Base-by-base conservation (phyloP, 2,329 filamentous ascomycete species). In the Trichoderma hamatum region DNA sequence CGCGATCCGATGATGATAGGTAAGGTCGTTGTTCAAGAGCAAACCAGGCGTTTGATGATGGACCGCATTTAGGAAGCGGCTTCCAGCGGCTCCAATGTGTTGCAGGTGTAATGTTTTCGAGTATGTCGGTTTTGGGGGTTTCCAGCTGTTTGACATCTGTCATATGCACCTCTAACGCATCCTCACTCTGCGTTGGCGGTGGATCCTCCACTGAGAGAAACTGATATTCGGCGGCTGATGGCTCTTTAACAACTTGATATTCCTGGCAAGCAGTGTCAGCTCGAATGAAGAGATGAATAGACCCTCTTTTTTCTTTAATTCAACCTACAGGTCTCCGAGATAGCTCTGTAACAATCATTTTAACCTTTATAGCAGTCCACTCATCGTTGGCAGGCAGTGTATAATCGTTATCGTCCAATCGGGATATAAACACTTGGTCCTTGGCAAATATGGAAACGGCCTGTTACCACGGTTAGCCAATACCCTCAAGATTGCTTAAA, bases 1-100 rank as follows among this genome's bases (percentile, higher is more conserved):
- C 70, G 16, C 78, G 76, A 49, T 76, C 73, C 36, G 68, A 43
- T 3, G 72, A 72, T 10, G 72, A 71, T 14, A 74, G 70, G 59
- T 80, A 80, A 3, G 73, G 78, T 34, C 73, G 72, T 16, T 59
- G 19, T 28, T 70, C 39, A 13, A 72, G 67, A 3, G 56, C 43
- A 30, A 72, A 69, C 68, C 66, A 70, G 28, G 30, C 55, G 28
- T 68, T 71, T 34, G 36, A 21, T 3, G 54, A 69, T 62, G 67
- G n/a, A 5, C 43, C 36, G 28, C 62, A 49, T 34, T 54, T 21
- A 43, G 55, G 16, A 10, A 28, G 11, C 28, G 55, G 56, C 36
- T 69, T 55, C 52, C 36, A 67, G 14, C 54, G 39, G 55, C 36
- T 28, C 28, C 64, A 43, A 51, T 21, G 3, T 6, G 21, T 46